Percentiles rank a stretch among this genome's conserved stretches.
Conservation (phyloP, 2,329 filamentous ascomycete genomes). For the Colletotrichum orchidophilum region DNA sequence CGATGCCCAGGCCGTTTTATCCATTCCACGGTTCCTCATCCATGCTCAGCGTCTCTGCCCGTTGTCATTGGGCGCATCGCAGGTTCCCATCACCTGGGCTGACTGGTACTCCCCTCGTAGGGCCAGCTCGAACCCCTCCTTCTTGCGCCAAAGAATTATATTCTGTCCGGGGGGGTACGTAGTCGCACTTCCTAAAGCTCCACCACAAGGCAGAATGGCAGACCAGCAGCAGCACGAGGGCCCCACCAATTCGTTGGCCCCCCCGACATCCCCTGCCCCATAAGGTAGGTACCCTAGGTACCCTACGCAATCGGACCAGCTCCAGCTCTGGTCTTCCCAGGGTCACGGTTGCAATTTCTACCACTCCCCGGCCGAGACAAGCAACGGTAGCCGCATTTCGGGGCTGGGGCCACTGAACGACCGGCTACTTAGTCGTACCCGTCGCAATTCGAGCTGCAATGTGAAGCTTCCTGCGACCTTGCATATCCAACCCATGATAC, state of each 20-base stretch:
- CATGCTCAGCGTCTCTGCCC: background rate
- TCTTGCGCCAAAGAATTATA: background rate
- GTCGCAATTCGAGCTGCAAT: too few species aligned
- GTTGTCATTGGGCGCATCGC: conserved; percentile 11
- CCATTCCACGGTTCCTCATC: conserved; percentile 8
- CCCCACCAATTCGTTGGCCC: background rate
- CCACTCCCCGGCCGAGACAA: background rate
- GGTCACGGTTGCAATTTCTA: conserved; percentile 7
- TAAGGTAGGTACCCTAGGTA: background rate
- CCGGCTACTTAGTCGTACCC: conserved; percentile 7
- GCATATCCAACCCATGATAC: background rate
- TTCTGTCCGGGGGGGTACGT: background rate
- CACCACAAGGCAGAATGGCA: background rate
- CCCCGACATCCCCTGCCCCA: conserved; percentile 6
- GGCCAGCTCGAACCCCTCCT: conserved; percentile 8
- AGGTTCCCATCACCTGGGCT: background rate
- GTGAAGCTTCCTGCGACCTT: conserved; percentile 5
- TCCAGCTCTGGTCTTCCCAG: conserved; percentile 24
- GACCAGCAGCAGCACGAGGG: background rate
- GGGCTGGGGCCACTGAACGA: conserved; percentile 18
- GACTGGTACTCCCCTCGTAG: background rate
- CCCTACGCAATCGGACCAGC: conserved; percentile 5
- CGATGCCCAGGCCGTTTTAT: conserved; percentile 12
- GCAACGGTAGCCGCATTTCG: conserved; percentile 10
- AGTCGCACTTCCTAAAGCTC: background rate